Base-by-base conservation (phyloP, 805 yeast genomes). In the Blastobotrys attinorum region DNA sequence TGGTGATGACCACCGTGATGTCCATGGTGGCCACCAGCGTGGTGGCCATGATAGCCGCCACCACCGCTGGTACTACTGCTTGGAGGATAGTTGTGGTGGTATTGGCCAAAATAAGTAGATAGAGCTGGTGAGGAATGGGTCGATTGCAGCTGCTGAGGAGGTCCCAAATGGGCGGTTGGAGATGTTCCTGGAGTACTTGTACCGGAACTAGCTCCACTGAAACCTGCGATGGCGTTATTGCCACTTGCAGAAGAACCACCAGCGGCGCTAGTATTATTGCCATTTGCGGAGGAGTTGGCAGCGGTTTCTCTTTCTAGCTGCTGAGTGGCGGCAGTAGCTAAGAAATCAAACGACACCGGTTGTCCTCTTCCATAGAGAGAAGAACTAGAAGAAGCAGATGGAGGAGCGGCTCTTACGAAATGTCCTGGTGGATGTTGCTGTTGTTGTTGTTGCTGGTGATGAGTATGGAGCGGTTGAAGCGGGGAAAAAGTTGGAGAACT, bases 291-390 rank as follows among this genome's bases (percentile, higher is more conserved):
- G 6, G 39, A 35, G n/a, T n/a, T n/a, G 7, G 40, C 44, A n/a
- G 21, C 32, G 37, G 53, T 53, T 39, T 63, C 66, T 2, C 63
- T 61, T 55, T 69, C 72, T n/a, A 68, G 62, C 44, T 66, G 65
- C 46, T 69, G 71, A 4, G 72, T 59, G 1, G 72, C 72, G 1
- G 72, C 73, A 2, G 68, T 61, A 6, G 73, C 72, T 39, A 68
- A 55, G 29, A 25, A 25, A 25, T 25, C 29, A 25, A 25, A 25
- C 7, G 29, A 25, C 7, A 25, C 23, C 66, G 58, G 48, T 67
- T 64, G 59, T 67, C 66, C 44, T 67, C 71, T 25, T 55, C 56
- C 23, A 53, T 44, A 21, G n/a, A n/a, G n/a, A n/a, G n/a, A n/a
- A n/a, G n/a, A n/a, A n/a, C n/a, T n/a, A n/a, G n/a, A n/a, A n/a